Base-by-base conservation (phyloP, 2,329 filamentous ascomycete species). In the Aspergillus fumigatiaffinis region DNA sequence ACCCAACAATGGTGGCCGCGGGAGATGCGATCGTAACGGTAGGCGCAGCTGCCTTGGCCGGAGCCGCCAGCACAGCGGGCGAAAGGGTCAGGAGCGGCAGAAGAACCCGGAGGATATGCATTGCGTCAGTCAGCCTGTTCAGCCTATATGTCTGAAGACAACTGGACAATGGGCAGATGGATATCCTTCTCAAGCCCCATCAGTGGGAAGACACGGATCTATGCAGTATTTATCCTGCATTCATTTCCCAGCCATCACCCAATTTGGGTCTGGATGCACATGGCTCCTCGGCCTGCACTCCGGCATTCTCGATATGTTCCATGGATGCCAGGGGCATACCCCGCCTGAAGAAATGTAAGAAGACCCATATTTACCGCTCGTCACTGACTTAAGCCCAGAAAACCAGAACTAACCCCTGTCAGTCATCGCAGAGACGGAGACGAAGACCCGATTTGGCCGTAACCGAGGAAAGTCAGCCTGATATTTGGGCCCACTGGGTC, bases 21-120 rank as follows among this genome's bases (percentile, higher is more conserved):
- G 72, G 71, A 3, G 81, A 79, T 1, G 80, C 72, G 38, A 86
- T 80, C 17, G 79, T 73, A 51, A 87, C 84, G 3, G 80, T 81
- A 3, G 84, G 82, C 23, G 70, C 72, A 35, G 66, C 72, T 61
- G 78, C 79, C 56, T 79, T 75, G 9, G 61, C 60, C 10, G 64
- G 66, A 14, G 57, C 60, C 26, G 60, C 66, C 26, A 61, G 51
- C 9, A 46, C 55, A 20, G 51, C 47, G 29, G 60, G 54, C 6
- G 55, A 52, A 35, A 62, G 38, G 23, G 55, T 38, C 29, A 66
- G 42, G 42, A 58, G 32, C 44, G 49, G 50, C 6, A 63, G 21
- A 21, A 60, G 42, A 35, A 55, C 25, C 10, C 38, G 28, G 52
- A 42, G 46, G 35, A 57, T 17, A 25, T 54, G 51, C 55, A 58